Evolutionary conservation across 441 rosid species (phyloP).

Genomic region (Brassica balearica): DNA sequence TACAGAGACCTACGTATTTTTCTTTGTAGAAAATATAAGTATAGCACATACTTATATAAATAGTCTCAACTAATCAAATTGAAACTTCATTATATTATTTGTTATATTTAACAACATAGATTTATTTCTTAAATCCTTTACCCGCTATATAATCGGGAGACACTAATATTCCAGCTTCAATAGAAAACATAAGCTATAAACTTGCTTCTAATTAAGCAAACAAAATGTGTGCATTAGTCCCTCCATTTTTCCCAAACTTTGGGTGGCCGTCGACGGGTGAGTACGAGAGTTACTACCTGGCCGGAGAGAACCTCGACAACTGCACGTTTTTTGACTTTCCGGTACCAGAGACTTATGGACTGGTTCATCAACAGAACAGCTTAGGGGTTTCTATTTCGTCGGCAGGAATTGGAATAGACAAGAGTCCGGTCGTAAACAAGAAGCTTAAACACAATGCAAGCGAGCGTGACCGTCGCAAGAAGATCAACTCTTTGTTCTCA

Average conservation of each 20-base stretch:
- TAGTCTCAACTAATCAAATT: constrained; percentile 1
- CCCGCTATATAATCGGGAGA: neutral
- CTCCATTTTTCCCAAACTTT: too few species aligned
- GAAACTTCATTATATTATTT: neutral
- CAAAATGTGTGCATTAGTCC: too few species aligned
- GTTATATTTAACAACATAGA: constrained; percentile 6
- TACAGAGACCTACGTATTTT: constrained; percentile 13
- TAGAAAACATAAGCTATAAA: too few species aligned
- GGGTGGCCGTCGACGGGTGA: too few species aligned
- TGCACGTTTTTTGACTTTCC: too few species aligned
- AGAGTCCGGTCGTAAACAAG: neutral
- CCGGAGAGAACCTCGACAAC: too few species aligned
- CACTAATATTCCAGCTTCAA: neutral
- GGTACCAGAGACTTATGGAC: neutral
- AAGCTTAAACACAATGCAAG: neutral
- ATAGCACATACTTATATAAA: neutral
- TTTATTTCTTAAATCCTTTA: neutral
- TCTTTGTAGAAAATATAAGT: neutral
- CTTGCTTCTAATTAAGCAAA: too few species aligned
- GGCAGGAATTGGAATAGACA: neutral
- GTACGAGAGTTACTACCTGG: too few species aligned
- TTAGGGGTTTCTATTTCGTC: neutral
- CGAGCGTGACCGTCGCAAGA: too few species aligned
- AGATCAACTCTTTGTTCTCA: too few species aligned
- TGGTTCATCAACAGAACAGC: neutral